These are phyloP conservation scores for Blepharisma japonicum DNA, from an alignment of 73 alveolate genomes.

Conservation along the genomic window DNA sequence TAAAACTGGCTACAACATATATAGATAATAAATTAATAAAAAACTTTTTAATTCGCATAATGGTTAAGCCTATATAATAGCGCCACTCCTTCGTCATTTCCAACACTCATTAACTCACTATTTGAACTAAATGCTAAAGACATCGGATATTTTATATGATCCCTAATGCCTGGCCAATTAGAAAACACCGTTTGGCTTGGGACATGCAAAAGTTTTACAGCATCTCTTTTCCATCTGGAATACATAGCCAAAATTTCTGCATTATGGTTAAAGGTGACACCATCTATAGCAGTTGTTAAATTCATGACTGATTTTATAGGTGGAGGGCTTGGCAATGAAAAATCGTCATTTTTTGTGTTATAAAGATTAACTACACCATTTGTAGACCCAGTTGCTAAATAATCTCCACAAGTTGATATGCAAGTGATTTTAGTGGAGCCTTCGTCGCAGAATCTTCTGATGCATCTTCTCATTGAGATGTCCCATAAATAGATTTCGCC, in stretches of 20 bases:
- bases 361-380: slow-evolving; percentile 78
- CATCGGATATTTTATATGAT: slow-evolving; percentile 76
- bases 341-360: slow-evolving; percentile 48
- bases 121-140: slow-evolving; percentile 66
- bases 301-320: slow-evolving; percentile 73
- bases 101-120: slow-evolving; percentile 69
- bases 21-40: neutral
- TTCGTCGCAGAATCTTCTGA: slow-evolving; percentile 66
- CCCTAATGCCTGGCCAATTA: slow-evolving; percentile 81
- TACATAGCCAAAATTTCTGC: slow-evolving; percentile 66
- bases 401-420: slow-evolving; percentile 60
- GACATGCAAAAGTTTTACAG: slow-evolving; percentile 70
- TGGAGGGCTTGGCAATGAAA: slow-evolving; percentile 30
- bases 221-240: slow-evolving; percentile 91
- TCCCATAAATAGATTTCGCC: slow-evolving; percentile 81
- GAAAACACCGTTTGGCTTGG: slow-evolving; percentile 67
- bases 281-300: slow-evolving; percentile 78
- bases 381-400: slow-evolving; percentile 73
- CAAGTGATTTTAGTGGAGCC: slow-evolving; percentile 79
- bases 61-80: slow-evolving; percentile 48
- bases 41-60: slow-evolving; percentile 36
- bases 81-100: slow-evolving; percentile 89
- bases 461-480: slow-evolving; percentile 69
- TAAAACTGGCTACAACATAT: too few relatives aligned
- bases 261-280: slow-evolving; percentile 61